Evolutionary conservation across 2,329 filamentous ascomycete species (phyloP).

Genomic region (Zymoseptoria passerinii): DNA sequence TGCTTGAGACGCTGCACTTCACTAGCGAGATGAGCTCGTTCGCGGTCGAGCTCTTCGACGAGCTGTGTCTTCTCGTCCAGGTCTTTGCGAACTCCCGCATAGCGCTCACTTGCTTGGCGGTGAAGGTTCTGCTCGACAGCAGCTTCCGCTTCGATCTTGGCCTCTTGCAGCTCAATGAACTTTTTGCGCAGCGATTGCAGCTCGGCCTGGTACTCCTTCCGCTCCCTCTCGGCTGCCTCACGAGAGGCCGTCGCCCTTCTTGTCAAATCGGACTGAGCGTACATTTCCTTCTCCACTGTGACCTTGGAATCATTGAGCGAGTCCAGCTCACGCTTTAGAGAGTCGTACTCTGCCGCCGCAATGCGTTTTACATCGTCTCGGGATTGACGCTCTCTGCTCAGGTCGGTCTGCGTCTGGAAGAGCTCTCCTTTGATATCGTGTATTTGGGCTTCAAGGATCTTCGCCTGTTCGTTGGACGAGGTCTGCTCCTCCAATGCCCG

Average conservation of each 20-base stretch:
- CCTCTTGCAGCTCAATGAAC: constrained; percentile 78
- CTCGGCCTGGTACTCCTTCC: constrained; percentile 81
- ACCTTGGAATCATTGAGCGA: constrained; percentile 89
- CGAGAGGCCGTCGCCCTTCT: constrained; percentile 77
- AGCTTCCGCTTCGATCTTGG: constrained; percentile 72
- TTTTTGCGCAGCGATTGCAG: constrained; percentile 73
- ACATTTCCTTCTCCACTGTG: constrained; percentile 95
- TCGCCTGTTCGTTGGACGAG: constrained; percentile 82
- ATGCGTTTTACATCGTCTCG: constrained; percentile 88
- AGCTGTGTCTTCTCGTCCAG: constrained; percentile 70
- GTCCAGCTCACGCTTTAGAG: constrained; percentile 76
- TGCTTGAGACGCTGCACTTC: constrained; percentile 82
- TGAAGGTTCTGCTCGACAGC: constrained; percentile 73
- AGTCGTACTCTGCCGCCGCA: constrained; percentile 76
- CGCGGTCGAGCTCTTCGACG: constrained; percentile 68
- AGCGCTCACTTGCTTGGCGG: constrained; percentile 68
- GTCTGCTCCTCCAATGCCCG: constrained; percentile 78
- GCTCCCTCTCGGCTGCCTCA: constrained; percentile 70
- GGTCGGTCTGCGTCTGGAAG: constrained; percentile 74
- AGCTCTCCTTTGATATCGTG: constrained; percentile 79
- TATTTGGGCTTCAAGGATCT: constrained; percentile 78
- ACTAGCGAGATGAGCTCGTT: constrained; percentile 65
- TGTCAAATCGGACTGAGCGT: constrained; percentile 85
- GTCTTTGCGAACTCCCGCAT: constrained; percentile 68
- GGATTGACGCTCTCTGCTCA: constrained; percentile 86